Evolutionary conservation across 2,329 filamentous ascomycete genomes (phyloP), one percentile per base, ranked within the genome.

Genomic region (Trichoderma semiorbis): DNA sequence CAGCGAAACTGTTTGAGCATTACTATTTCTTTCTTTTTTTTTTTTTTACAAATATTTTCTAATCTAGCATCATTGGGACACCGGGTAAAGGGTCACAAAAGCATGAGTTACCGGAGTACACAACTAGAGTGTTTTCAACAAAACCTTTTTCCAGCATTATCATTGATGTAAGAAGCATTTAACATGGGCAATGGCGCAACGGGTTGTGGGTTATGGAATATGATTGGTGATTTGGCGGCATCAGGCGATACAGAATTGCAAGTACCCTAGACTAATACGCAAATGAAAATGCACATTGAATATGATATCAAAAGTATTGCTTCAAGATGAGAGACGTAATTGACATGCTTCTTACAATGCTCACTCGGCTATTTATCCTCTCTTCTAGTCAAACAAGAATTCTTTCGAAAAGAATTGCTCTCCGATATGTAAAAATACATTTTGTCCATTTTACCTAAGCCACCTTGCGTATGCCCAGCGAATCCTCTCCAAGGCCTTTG

Each of bases 401-500:
- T 60, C 28, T n/a, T 53, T 53, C 12, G 14, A 18, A 24, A 39
- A 61, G 30, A n/a, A 24, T 39, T 18, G n/a, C 24, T 34, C 16
- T 57, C 30, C 30, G 6, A 57, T 39, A 39, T 30, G 18, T 18
- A 12, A 36, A n/a, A 26, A 14, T 57, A 34, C 30, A 39, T 57
- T 8, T 6, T 67, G 21, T 65, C 30, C 28, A 2, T 0, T 62
- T 75, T 78, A 84, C 71, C 78, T 82, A 67, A 93, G 79, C 92
- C 92, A 98, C 79, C 91, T 91, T 2, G 89, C 89, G 84, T 98
- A 98, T 5, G 92, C 92, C 95, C 96, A 98, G 74, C 93, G 87
- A 75, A 98, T 94, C 72, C 96, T 88, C 76, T 95, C 90, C 69
- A 97, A 83, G 57, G 95, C 92, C 79, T 89, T 91, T 72, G 91